Conservation (phyloP, 1,284 basidiomycete genomes). For the Leccinum subspadiceum region DNA sequence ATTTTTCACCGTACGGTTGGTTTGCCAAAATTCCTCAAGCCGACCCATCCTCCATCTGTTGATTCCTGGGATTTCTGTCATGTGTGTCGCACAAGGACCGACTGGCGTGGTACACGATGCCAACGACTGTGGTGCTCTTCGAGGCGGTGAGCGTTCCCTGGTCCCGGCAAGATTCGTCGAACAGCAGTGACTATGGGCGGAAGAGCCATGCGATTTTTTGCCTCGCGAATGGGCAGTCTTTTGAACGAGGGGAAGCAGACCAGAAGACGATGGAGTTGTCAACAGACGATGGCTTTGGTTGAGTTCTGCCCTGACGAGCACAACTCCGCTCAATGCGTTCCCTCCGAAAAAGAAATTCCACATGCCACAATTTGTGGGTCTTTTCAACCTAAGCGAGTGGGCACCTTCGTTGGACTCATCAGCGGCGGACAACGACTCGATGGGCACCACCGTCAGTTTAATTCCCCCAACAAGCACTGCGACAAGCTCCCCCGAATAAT, state of each 20-base stretch:
- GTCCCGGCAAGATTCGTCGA: neutral
- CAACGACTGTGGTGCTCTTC: slow-evolving; percentile 4
- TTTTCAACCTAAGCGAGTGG: neutral
- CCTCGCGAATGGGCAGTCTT: neutral
- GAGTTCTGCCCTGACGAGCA: slow-evolving; percentile 2
- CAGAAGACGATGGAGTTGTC: neutral
- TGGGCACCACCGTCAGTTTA: neutral
- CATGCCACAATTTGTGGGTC: slow-evolving; percentile 13
- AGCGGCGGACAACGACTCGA: neutral
- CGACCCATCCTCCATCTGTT: slow-evolving; percentile 2
- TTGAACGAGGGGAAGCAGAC: neutral
- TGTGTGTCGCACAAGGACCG: neutral
- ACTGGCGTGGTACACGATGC: neutral
- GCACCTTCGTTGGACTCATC: neutral
- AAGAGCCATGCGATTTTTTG: slow-evolving; percentile 8
- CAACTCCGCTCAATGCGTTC: slow-evolving; percentile 23
- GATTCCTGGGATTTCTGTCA: slow-evolving; percentile 8
- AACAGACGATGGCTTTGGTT: neutral
- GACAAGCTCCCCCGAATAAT: too few relatives aligned
- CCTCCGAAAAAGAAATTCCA: slow-evolving; percentile 13
- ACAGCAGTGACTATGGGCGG: neutral
- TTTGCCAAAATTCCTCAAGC: slow-evolving; percentile 15
- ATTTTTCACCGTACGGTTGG: slow-evolving; percentile 27
- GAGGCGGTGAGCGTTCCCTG: slow-evolving; percentile 11
- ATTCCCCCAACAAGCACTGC: too few relatives aligned